Conservation (phyloP, 108 stramenopile species). For the Chaetoceros tenuissimus region DNA sequence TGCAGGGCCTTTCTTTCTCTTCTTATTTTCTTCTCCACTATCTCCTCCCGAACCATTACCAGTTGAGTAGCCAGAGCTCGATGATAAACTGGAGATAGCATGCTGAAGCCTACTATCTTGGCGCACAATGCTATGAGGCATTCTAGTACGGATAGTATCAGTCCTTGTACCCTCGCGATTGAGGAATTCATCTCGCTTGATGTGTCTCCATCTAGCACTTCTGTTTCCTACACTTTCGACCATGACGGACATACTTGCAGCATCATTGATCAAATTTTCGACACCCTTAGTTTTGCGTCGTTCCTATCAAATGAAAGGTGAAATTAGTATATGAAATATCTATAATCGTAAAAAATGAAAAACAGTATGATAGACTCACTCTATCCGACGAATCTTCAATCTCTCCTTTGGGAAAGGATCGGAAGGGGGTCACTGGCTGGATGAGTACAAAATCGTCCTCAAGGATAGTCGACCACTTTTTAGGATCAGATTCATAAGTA, state of each 20-base stretch:
- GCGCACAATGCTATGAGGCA: constrained; percentile 46
- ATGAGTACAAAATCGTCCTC: constrained; percentile 74
- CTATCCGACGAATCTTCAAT: constrained; percentile 59
- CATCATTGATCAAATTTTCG: constrained; percentile 69
- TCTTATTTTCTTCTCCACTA: constrained; percentile 27
- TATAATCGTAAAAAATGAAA: constrained; percentile 6
- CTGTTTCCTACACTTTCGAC: constrained; percentile 72
- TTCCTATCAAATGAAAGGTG: constrained; percentile 23
- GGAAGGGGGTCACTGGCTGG: constrained; percentile 83
- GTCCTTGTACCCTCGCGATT: constrained; percentile 14
- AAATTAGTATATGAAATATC: constrained; percentile 12
- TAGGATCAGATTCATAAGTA: constrained; percentile 41
- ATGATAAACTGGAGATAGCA: constrained; percentile 68
- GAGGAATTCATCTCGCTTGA: constrained; percentile 67
- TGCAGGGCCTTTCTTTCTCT: constrained; percentile 8
- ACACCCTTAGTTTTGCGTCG: constrained; percentile 75
- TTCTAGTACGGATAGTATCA: constrained; percentile 11
- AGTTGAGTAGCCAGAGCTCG: constrained; percentile 58
- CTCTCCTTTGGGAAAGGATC: constrained; percentile 71
- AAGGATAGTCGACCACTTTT: constrained; percentile 66
- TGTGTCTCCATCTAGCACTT: constrained; percentile 64
- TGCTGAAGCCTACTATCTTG: constrained; percentile 49
- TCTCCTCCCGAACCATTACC: constrained; percentile 34
- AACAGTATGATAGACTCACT: neutral
- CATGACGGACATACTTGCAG: constrained; percentile 80